phyloP scores from a whole-genome alignment of 805 yeast species.

The Ogataea thermomethanolica region DNA sequence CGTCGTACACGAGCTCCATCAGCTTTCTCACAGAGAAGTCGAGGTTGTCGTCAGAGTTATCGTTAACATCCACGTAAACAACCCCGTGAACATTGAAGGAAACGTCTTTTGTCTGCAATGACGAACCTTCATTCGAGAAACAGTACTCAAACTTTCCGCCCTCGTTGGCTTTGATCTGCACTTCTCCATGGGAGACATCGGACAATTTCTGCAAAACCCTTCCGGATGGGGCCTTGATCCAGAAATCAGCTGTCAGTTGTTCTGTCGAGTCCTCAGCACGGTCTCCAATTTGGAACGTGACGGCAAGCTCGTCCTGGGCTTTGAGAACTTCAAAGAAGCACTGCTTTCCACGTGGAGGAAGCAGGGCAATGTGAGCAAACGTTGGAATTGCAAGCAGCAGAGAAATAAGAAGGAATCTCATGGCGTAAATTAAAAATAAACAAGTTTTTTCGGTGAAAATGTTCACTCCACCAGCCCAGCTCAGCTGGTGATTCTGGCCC shows the following conservation, averaged over 20 bases:
- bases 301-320: constrained; percentile 79
- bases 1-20: constrained; percentile 73
- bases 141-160: constrained; percentile 83
- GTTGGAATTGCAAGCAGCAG: constrained; percentile 17
- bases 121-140: constrained; percentile 81
- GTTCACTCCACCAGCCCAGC: no score
- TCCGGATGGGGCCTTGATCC: constrained; percentile 41
- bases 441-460: constrained; percentile 6
- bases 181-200: constrained; percentile 78
- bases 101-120: constrained; percentile 77
- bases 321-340: constrained; percentile 86
- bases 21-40: constrained; percentile 81
- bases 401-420: constrained; percentile 11
- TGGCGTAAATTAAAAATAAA: constrained; percentile 10
- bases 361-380: constrained; percentile 72
- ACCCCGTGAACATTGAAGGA: constrained; percentile 95
- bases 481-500: no score
- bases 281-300: constrained; percentile 91
- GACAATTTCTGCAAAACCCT: constrained; percentile 47
- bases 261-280: constrained; percentile 69
- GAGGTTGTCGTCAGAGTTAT: constrained; percentile 64
- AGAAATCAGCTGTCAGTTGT: constrained; percentile 66
- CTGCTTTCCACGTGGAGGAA: constrained; percentile 79
- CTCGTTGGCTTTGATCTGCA: constrained; percentile 57
- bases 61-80: constrained; percentile 73